phyloP scores from a whole-genome alignment of 2,329 filamentous ascomycete genomes.

The Aspergillus quadricinctus region DNA sequence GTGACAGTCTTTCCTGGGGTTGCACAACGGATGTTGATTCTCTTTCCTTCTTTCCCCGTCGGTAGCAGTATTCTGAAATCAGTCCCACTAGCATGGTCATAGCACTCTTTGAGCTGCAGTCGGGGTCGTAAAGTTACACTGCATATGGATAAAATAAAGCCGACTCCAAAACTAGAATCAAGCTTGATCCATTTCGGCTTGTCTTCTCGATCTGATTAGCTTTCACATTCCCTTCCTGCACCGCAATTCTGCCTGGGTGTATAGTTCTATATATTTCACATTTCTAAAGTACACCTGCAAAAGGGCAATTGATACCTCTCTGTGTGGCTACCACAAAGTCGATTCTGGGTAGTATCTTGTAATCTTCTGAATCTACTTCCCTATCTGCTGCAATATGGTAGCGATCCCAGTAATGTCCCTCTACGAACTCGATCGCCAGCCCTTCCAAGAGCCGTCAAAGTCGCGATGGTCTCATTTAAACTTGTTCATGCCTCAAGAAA shows the following conservation, averaged over 20 bases:
- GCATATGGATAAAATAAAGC: neutral
- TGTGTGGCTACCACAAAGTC: no score
- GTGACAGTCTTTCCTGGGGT: neutral
- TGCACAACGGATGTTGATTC: neutral
- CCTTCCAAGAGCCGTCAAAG: neutral
- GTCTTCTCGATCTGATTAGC: no score
- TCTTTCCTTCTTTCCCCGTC: neutral
- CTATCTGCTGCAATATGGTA: neutral
- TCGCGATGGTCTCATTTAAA: neutral
- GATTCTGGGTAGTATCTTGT: no score
- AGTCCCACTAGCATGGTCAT: neutral
- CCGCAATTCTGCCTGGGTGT: neutral
- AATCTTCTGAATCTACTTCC: neutral
- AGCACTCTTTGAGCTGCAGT: neutral
- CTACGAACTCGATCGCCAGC: neutral
- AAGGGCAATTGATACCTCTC: neutral
- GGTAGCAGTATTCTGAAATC: neutral
- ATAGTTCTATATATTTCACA: neutral
- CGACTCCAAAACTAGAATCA: neutral
- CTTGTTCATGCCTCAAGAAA: neutral
- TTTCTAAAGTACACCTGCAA: neutral
- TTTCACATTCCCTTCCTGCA: no score
- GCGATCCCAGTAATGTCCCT: neutral
- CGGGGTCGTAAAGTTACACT: neutral
- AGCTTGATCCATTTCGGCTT: neutral